Conservation (phyloP, 1,139 yeast genomes). For the Hansenula lynferdii region DNA sequence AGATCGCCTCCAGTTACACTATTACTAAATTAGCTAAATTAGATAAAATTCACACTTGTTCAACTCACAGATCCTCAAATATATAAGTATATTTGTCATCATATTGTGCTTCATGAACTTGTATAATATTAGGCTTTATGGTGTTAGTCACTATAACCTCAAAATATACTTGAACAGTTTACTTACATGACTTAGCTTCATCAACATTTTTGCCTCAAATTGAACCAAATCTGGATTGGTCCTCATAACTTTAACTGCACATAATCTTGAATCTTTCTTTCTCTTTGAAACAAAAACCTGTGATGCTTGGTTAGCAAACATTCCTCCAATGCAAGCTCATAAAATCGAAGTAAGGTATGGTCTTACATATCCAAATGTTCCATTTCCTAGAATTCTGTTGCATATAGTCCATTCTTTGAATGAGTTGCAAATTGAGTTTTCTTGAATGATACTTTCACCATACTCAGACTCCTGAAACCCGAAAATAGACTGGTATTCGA, state of each 20-base stretch:
- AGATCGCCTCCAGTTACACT: conserved; percentile 58
- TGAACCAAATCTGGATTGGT: conserved; percentile 27
- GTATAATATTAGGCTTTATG: conserved; percentile 43
- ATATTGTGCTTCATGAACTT: conserved; percentile 35
- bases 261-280: conserved; percentile 22
- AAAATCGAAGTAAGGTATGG: conserved; percentile 2
- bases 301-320: conserved; percentile 6
- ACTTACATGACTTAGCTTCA: conserved; percentile 35
- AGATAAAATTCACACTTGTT: too few relatives aligned
- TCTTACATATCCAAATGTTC: conserved; percentile 55
- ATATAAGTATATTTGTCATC: conserved; percentile 38
- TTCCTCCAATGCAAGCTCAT: not conserved
- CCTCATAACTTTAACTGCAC: conserved; percentile 48
- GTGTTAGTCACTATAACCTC: too few relatives aligned
- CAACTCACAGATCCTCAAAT: conserved; percentile 42
- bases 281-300: conserved; percentile 29
- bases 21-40: too few relatives aligned
- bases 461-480: conserved; percentile 10
- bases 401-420: conserved; percentile 39
- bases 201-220: conserved; percentile 39
- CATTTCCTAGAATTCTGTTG: conserved; percentile 45
- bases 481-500: conserved; percentile 22
- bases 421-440: conserved; percentile 18
- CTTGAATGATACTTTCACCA: conserved; percentile 13
- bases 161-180: too few relatives aligned